These are phyloP conservation scores for Trichoderma polysporum DNA, from an alignment of 2,329 filamentous ascomycete genomes.

Conservation along the genomic window DNA sequence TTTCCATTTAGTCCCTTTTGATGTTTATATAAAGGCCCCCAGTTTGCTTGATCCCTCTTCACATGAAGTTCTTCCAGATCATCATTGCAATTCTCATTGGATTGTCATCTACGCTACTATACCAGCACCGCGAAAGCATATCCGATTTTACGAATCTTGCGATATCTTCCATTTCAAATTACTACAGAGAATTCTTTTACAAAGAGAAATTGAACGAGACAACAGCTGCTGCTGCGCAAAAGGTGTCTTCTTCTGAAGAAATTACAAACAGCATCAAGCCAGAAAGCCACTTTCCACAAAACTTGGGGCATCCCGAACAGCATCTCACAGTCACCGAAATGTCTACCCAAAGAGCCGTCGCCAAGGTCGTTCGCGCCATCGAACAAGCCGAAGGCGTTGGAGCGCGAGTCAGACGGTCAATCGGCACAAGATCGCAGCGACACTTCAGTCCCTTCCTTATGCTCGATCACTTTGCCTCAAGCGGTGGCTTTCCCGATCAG, in stretches of 20 bases:
- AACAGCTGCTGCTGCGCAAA: neutral
- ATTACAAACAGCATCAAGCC: neutral
- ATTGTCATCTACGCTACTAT: slow-evolving; percentile 31
- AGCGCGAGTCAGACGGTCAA: slow-evolving; percentile 80
- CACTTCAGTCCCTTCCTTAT: slow-evolving; percentile 94
- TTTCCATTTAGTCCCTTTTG: neutral
- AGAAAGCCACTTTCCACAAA: neutral
- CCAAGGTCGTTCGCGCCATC: slow-evolving; percentile 77
- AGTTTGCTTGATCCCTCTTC: neutral
- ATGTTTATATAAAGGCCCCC: slow-evolving; percentile 9
- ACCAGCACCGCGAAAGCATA: slow-evolving; percentile 23
- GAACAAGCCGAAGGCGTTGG: slow-evolving; percentile 89
- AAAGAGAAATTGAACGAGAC: neutral
- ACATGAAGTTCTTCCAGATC: slow-evolving; percentile 35
- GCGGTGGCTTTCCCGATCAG: slow-evolving; percentile 86
- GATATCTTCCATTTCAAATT: neutral
- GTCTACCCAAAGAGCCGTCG: slow-evolving; percentile 72
- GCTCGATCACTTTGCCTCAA: slow-evolving; percentile 88
- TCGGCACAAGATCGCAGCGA: slow-evolving; percentile 78
- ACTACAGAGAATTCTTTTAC: neutral
- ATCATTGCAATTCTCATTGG: slow-evolving; percentile 33
- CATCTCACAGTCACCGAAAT: slow-evolving; percentile 47
- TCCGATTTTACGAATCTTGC: neutral
- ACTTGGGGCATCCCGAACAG: slow-evolving; percentile 17
- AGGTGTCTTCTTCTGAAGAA: neutral